These are phyloP conservation scores for Aspergillus versicolor DNA, from an alignment of 2,329 filamentous ascomycete species.

Conservation along the genomic window DNA sequence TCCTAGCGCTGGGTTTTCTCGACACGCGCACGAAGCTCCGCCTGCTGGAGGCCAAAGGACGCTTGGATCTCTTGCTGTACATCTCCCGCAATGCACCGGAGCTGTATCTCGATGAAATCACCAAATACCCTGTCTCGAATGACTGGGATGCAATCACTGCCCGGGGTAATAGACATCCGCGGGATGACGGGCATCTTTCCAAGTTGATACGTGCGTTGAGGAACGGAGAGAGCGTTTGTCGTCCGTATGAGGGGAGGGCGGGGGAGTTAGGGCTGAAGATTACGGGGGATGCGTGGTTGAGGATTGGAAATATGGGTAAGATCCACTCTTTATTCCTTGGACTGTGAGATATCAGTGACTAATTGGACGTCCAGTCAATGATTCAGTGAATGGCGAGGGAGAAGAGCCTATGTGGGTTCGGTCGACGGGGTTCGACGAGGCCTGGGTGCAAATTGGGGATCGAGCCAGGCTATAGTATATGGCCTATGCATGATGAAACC, in stretches of 20 bases:
- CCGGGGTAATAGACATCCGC: slow-evolving; percentile 45
- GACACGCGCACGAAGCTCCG: slow-evolving; percentile 64
- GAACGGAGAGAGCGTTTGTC: slow-evolving; percentile 58
- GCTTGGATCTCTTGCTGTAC: slow-evolving; percentile 73
- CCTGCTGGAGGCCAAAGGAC: slow-evolving; percentile 78
- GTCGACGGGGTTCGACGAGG: slow-evolving; percentile 43
- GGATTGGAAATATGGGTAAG: slow-evolving; percentile 47
- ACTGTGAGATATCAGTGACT: background rate
- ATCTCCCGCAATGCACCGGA: slow-evolving; percentile 64
- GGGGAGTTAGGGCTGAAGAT: slow-evolving; percentile 34
- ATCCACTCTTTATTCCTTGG: background rate
- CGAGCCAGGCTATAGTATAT: background rate
- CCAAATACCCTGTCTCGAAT: slow-evolving; percentile 57
- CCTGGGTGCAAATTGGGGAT: slow-evolving; percentile 34
- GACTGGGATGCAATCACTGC: slow-evolving; percentile 48
- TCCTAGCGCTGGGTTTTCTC: slow-evolving; percentile 63
- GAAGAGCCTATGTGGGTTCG: slow-evolving; percentile 36
- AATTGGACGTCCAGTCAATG: slow-evolving; percentile 27
- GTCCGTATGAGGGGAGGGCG: slow-evolving; percentile 30
- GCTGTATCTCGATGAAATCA: slow-evolving; percentile 60
- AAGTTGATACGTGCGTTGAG: slow-evolving; percentile 73
- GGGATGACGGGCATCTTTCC: slow-evolving; percentile 77
- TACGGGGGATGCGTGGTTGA: slow-evolving; percentile 45
- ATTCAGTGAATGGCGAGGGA: slow-evolving; percentile 32
- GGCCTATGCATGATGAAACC: too few species aligned